Evolutionary conservation across 495 filamentous ascomycete species (phyloP).

Genomic region (Beverwykella pulmonaria): DNA sequence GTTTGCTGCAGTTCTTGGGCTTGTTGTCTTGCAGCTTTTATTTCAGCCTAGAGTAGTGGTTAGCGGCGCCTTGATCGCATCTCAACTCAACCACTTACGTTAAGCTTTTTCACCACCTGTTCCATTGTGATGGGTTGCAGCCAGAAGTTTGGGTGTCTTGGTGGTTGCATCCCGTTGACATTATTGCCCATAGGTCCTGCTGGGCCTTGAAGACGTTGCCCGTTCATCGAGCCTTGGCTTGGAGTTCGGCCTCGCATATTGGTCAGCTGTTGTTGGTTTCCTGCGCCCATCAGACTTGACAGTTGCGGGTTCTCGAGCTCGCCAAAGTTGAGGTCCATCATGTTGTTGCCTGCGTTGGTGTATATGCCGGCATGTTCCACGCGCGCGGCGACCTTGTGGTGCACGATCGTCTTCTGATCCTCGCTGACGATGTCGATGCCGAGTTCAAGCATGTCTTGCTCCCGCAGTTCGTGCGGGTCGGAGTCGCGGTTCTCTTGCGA

Average conservation of each 20-base stretch:
- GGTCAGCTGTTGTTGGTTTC: constrained; percentile 58
- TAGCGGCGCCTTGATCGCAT: constrained; percentile 31
- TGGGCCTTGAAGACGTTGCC: constrained; percentile 22
- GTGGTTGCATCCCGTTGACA: constrained; percentile 62
- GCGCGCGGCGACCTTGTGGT: constrained; percentile 95
- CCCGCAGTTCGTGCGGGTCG: constrained; percentile 86
- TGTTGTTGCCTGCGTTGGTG: constrained; percentile 60
- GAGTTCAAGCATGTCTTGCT: constrained; percentile 85
- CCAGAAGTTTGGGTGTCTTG: constrained; percentile 76
- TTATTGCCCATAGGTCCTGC: constrained; percentile 50
- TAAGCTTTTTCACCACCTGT: constrained; percentile 89
- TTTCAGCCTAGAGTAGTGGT: constrained; percentile 64
- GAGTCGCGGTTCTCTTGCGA: constrained; percentile 94
- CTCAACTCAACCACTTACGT: constrained; percentile 61
- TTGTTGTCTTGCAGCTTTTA: constrained; percentile 85
- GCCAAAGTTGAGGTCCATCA: constrained; percentile 85
- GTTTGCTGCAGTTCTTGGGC: constrained; percentile 81
- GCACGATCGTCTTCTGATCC: constrained; percentile 95
- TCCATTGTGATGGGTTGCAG: constrained; percentile 88
- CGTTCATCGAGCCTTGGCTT: constrained; percentile 66
- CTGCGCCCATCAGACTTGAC: constrained; percentile 65
- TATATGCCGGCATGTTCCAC: constrained; percentile 91
- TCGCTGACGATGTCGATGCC: constrained; percentile 98
- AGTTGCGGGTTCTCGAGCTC: constrained; percentile 76
- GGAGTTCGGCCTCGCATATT: constrained; percentile 71